These are phyloP conservation scores for Colletotrichum phormii DNA, from an alignment of 2,329 filamentous ascomycete genomes.

Conservation along the genomic window DNA sequence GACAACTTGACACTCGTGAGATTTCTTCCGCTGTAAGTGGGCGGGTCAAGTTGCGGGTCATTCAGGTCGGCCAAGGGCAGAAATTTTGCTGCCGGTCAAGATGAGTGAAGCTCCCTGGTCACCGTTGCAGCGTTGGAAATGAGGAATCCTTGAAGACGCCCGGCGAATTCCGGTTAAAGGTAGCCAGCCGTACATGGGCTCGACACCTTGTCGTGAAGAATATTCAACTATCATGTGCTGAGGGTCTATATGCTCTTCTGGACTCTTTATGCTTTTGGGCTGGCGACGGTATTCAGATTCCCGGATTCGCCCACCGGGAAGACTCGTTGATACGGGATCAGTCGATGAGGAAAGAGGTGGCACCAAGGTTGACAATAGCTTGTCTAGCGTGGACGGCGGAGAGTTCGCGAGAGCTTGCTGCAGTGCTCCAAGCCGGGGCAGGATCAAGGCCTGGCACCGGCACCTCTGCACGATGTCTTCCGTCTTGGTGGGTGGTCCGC, in stretches of 20 bases:
- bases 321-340: not conserved
- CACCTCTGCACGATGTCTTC: not conserved
- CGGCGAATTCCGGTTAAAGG: conserved; percentile 20
- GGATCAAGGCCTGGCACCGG: not conserved
- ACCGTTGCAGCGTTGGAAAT: conserved; percentile 7
- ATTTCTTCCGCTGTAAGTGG: not conserved
- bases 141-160: not conserved
- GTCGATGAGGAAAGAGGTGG: not conserved
- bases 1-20: not conserved
- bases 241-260: not conserved
- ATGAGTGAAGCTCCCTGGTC: conserved; percentile 4
- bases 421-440: not conserved
- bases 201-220: not conserved
- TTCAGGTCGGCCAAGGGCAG: conserved; percentile 31
- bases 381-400: not conserved
- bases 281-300: not conserved
- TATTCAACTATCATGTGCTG: too few relatives aligned
- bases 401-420: not conserved
- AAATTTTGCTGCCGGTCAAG: conserved; percentile 13
- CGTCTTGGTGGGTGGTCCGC: not conserved
- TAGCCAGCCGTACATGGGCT: not conserved
- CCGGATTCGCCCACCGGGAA: not conserved
- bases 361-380: conserved; percentile 14
- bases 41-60: conserved; percentile 12
- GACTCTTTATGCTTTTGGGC: not conserved